Conservation (phyloP, 768 basidiomycete genomes). For the Sutorius australiensis region DNA sequence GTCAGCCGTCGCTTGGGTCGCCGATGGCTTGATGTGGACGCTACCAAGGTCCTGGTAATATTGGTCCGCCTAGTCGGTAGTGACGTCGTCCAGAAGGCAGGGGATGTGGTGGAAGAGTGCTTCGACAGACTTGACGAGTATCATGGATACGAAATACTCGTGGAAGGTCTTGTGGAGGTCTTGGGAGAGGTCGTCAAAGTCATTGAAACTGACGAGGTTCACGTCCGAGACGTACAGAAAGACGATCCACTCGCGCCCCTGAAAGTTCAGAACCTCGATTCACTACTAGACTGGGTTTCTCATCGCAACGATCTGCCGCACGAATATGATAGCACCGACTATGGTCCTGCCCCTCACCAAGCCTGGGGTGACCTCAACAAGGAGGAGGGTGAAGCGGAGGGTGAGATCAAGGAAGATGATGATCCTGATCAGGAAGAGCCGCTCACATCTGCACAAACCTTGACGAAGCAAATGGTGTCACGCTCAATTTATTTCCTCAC, state of each 20-base stretch:
- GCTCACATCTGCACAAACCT: slow-evolving; percentile 64
- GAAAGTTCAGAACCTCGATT: slow-evolving; percentile 40
- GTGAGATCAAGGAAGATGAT: slow-evolving; percentile 12
- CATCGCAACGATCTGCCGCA: slow-evolving; percentile 37
- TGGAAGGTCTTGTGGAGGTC: slow-evolving; percentile 85
- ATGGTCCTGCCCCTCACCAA: slow-evolving; percentile 56
- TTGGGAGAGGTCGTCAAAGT: slow-evolving; percentile 80
- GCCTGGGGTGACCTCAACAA: slow-evolving; percentile 48
- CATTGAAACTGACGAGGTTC: slow-evolving; percentile 54
- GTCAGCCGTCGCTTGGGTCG: slow-evolving; percentile 80
- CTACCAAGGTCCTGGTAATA: slow-evolving; percentile 81
- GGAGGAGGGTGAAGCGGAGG: slow-evolving; percentile 22
- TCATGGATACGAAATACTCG: slow-evolving; percentile 85
- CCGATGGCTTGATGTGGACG: slow-evolving; percentile 80
- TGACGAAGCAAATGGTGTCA: slow-evolving; percentile 82
- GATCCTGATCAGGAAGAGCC: slow-evolving; percentile 41
- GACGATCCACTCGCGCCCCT: slow-evolving; percentile 13
- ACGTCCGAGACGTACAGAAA: slow-evolving; percentile 18
- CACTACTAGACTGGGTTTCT: slow-evolving; percentile 64
- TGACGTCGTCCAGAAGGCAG: slow-evolving; percentile 83
- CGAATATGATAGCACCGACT: slow-evolving; percentile 44
- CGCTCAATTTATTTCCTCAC: slow-evolving; percentile 90
- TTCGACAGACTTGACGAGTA: slow-evolving; percentile 96
- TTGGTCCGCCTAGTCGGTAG: slow-evolving; percentile 84
- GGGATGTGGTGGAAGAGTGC: slow-evolving; percentile 95